Evolutionary conservation across 2,329 filamentous ascomycete genomes (phyloP).

Genomic region (Dothideomycetes sp.): DNA sequence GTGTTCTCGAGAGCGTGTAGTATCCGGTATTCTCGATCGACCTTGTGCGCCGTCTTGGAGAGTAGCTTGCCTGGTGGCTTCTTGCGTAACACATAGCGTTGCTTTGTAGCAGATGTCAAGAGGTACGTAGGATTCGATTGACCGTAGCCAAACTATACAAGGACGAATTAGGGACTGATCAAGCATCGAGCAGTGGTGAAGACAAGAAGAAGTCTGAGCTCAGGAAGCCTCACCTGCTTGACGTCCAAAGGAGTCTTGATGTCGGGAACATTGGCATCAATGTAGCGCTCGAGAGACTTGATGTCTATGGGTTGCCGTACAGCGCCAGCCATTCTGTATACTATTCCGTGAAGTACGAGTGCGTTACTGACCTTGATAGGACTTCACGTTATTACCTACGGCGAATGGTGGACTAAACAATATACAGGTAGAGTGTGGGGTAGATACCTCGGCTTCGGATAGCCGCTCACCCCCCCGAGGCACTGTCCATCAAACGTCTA

Average conservation of each 20-base stretch:
- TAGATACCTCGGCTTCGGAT: no score
- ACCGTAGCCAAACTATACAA: slow-evolving; percentile 76
- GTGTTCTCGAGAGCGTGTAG: slow-evolving; percentile 71
- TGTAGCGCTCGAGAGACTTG: slow-evolving; percentile 65
- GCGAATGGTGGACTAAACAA: no score
- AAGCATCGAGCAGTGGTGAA: no score
- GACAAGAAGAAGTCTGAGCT: no score
- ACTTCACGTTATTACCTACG: no score
- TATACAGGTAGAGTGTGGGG: no score
- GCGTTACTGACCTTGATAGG: no score
- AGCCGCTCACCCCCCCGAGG: no score
- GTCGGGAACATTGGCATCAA: slow-evolving; percentile 65
- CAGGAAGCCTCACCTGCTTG: slow-evolving; percentile 63
- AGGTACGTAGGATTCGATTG: slow-evolving; percentile 98
- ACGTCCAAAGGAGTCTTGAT: slow-evolving; percentile 75
- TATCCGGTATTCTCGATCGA: slow-evolving; percentile 90
- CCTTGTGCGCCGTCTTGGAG: slow-evolving; percentile 88
- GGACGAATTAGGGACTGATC: no score
- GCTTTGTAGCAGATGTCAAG: slow-evolving; percentile 59
- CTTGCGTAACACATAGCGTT: slow-evolving; percentile 84
- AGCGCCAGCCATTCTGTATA: slow-evolving; percentile 59
- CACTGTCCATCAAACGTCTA: no score
- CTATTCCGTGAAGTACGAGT: background rate
- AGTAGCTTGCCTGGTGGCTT: slow-evolving; percentile 93
- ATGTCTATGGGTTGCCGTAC: slow-evolving; percentile 88